Percentiles rank a stretch among this genome's conserved stretches.
Conservation (phyloP, 2,329 filamentous ascomycete genomes). For the Emmonsiellopsis sp. region DNA sequence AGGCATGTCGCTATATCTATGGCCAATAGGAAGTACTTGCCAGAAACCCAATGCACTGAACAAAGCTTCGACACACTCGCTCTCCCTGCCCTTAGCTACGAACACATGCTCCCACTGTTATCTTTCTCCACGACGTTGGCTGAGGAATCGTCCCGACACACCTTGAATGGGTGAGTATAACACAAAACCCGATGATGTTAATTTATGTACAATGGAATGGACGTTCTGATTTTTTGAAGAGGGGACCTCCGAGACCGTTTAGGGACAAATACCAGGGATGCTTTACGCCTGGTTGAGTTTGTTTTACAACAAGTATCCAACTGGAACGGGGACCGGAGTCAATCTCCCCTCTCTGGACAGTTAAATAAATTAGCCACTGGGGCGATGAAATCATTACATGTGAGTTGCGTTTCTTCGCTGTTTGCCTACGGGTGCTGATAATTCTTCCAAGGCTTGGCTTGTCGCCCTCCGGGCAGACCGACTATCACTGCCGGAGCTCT, state of each 20-base stretch:
- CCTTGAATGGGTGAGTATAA: conserved; percentile 5
- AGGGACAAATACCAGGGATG: conserved; percentile 27
- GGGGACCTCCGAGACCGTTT: conserved; percentile 16
- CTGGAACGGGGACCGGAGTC: conserved; percentile 11
- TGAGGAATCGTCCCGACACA: conserved; percentile 25
- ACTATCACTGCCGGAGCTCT: conserved; percentile 4
- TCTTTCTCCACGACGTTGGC: conserved; percentile 32
- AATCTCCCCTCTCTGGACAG: conserved; percentile 9
- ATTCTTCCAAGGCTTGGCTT: conserved; percentile 10
- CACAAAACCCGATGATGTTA: conserved; percentile 1
- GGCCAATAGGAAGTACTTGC: conserved; percentile 26
- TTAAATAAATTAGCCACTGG: conserved; percentile 18
- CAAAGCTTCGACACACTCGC: conserved; percentile 22
- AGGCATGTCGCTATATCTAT: conserved; percentile 30
- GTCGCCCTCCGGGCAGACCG: conserved; percentile 7
- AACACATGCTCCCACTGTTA: conserved; percentile 25
- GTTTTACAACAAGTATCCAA: conserved; percentile 24
- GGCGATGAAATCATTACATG: conserved; percentile 28
- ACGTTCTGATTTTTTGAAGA: neutral
- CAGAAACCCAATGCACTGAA: conserved; percentile 22
- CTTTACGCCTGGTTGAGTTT: conserved; percentile 26
- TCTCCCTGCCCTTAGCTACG: conserved; percentile 27
- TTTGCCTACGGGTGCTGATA: neutral
- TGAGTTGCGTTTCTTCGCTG: conserved; percentile 12
- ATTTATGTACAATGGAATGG: too few relatives aligned